These are phyloP conservation scores for Phytophthora quininea DNA, from an alignment of 352 stramenopile genomes.

Conservation along the genomic window DNA sequence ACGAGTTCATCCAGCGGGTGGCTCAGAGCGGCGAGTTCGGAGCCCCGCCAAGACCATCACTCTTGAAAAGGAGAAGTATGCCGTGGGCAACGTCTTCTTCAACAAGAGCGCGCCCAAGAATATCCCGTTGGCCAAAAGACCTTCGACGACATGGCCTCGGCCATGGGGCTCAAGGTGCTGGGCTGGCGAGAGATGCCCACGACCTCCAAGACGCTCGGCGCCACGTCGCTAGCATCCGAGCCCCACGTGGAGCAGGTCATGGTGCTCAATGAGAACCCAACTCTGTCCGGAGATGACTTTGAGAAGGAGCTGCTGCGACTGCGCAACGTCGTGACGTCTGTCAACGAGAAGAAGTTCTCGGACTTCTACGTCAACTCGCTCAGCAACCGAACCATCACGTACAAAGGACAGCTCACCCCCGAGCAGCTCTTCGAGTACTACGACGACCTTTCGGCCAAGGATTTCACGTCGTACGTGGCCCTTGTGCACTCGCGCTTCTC, in stretches of 20 bases:
- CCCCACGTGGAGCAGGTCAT: conserved; percentile 96
- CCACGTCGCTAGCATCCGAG: conserved; percentile 93
- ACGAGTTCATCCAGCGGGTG: conserved; percentile 93
- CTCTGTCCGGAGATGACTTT: conserved; percentile 82
- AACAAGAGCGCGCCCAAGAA: conserved; percentile 70
- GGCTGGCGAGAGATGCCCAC: conserved; percentile 94
- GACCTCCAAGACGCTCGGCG: conserved; percentile 93
- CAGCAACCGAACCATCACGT: conserved; percentile 94
- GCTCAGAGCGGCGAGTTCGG: conserved; percentile 83
- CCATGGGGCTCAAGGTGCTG: conserved; percentile 92
- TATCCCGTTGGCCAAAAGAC: conserved; percentile 90
- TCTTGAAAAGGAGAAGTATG: conserved; percentile 85
- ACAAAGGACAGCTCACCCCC: conserved; percentile 97
- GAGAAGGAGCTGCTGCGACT: conserved; percentile 89
- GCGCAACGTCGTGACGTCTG: conserved; percentile 54
- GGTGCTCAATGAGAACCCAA: conserved; percentile 81
- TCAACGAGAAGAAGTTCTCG: conserved; percentile 75
- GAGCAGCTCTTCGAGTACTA: conserved; percentile 90
- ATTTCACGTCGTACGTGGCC: conserved; percentile 94
- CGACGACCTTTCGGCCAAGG: conserved; percentile 54
- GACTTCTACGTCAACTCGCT: conserved; percentile 97
- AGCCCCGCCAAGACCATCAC: conserved; percentile 31
- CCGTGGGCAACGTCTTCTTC: conserved; percentile 93
- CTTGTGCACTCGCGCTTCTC: conserved; percentile 97
- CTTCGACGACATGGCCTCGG: conserved; percentile 77